phyloP scores from a whole-genome alignment of 1,284 basidiomycete genomes.

The Ceratobasidium sp. region DNA sequence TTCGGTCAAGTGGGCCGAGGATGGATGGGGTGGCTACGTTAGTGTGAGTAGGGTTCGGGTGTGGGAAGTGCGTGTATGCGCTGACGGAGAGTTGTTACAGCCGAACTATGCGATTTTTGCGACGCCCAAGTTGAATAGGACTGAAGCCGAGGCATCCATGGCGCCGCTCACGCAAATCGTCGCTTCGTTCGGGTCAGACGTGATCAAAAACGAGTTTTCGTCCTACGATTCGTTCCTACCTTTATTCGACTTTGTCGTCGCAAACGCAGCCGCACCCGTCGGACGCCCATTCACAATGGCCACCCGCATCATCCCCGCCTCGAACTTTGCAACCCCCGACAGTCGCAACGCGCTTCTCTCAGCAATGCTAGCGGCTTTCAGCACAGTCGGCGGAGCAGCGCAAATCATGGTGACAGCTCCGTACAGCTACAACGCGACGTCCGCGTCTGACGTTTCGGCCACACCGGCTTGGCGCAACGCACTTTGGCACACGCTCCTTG shows the following conservation, averaged over 20 bases:
- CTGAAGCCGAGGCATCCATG: conserved; percentile 7
- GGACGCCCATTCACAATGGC: conserved; percentile 35
- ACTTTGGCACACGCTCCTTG: conserved; percentile 38
- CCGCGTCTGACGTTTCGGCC: conserved; percentile 29
- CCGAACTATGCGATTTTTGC: background rate
- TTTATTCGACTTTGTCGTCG: conserved; percentile 39
- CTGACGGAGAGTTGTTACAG: background rate
- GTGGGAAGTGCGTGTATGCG: conserved; percentile 7
- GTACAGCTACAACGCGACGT: conserved; percentile 40
- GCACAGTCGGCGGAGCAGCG: conserved; percentile 32
- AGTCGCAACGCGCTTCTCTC: conserved; percentile 25
- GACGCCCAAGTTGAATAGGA: conserved; percentile 15
- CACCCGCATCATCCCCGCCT: conserved; percentile 38
- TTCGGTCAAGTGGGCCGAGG: conserved; percentile 13
- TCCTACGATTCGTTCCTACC: conserved; percentile 40
- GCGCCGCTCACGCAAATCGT: conserved; percentile 37
- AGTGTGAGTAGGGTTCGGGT: conserved; percentile 8
- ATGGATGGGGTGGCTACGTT: conserved; percentile 42
- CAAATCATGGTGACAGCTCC: conserved; percentile 42
- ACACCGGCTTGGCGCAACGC: conserved; percentile 40
- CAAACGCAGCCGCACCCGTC: conserved; percentile 42
- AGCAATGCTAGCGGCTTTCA: conserved; percentile 22
- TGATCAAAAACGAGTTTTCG: conserved; percentile 43
- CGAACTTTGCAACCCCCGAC: conserved; percentile 43
- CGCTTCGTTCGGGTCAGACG: conserved; percentile 36